Base-by-base conservation (phyloP, 2,329 filamentous ascomycete species). In the Neonectria hederae region DNA sequence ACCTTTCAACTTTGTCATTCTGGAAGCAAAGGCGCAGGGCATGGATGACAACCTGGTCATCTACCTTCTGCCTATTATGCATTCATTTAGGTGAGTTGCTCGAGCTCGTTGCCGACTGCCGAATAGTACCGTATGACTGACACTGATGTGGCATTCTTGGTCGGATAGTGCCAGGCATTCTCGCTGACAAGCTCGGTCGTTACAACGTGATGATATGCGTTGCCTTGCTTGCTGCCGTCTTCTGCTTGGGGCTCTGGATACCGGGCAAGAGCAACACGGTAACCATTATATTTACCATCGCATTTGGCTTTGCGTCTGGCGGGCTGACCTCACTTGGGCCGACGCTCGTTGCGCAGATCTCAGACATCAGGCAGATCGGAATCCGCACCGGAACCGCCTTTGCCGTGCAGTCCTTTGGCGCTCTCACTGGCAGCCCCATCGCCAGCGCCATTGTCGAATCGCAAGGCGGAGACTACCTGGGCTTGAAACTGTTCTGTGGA, bases 11-110 rank as follows among this genome's bases (percentile, higher is more conserved):
- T 80, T 76, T 59, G 61, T 81, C 19, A 66, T 75, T 4, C 5
- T 45, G 1, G 52, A 62, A 28, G 71, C 76, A 6, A 74, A 78
- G 14, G 13, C 14, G 0, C 63, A 76, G 2, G 61, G 68, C 3
- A 62, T 57, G n/a, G 76, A 76, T 10, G 62, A 67, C 0, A 64
- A 72, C 6, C 49, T 80, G 4, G 74, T 69, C 4, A 70, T 77
- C 28, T 81, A 80, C 54, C 67, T 81, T 5, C 58, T 81, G 2
- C 69, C 80, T 0, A 80, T 81, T 3, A 71, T 82, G 51, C 81
- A 81, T 57, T 77, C 77, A 0, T 77, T 73, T 3, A 55, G 58
- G 58, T 55, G 28, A 40, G 58, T 54, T 19, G 9, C 8, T 17
- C 8, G 11, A 11, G 5, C 8, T 4, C 2, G 14, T 21, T 13